These are phyloP conservation scores for Berkeleyomyces rouxiae DNA, from an alignment of 2,329 filamentous ascomycete genomes.

Conservation along the genomic window DNA sequence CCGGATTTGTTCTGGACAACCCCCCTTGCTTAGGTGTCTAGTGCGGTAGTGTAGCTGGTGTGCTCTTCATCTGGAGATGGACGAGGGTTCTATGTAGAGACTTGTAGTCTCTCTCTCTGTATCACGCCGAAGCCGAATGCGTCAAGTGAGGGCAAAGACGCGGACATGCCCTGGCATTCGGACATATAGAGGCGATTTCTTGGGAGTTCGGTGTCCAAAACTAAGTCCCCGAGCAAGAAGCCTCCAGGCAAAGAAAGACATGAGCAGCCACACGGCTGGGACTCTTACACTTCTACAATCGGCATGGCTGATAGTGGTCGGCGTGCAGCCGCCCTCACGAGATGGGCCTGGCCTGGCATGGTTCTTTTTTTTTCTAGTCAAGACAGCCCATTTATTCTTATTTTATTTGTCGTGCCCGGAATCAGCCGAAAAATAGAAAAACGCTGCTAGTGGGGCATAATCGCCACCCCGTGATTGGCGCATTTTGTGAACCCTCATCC, in stretches of 20 bases:
- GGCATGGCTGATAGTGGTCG: too few relatives aligned
- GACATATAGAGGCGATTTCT: neutral
- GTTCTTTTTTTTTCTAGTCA: neutral
- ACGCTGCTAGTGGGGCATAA: neutral
- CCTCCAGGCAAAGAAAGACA: neutral
- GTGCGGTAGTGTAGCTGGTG: too few relatives aligned
- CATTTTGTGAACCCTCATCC: neutral
- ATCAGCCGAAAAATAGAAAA: neutral
- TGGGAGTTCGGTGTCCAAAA: neutral
- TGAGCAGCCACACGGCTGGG: neutral
- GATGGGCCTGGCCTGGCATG: too few relatives aligned
- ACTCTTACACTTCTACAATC: neutral
- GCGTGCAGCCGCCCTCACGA: too few relatives aligned
- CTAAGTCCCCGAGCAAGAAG: neutral
- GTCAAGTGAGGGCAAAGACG: neutral
- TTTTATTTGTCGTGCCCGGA: neutral
- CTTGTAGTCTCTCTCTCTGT: too few relatives aligned
- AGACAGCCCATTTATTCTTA: too few relatives aligned
- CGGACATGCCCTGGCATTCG: neutral
- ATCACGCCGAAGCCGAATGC: too few relatives aligned
- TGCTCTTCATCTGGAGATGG: too few relatives aligned
- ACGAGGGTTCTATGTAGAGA: too few relatives aligned
- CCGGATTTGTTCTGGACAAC: neutral
- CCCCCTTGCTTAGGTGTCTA: neutral
- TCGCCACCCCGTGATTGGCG: neutral